Conservation (phyloP, 495 filamentous ascomycete genomes). For the Achaetomiella virescens region DNA sequence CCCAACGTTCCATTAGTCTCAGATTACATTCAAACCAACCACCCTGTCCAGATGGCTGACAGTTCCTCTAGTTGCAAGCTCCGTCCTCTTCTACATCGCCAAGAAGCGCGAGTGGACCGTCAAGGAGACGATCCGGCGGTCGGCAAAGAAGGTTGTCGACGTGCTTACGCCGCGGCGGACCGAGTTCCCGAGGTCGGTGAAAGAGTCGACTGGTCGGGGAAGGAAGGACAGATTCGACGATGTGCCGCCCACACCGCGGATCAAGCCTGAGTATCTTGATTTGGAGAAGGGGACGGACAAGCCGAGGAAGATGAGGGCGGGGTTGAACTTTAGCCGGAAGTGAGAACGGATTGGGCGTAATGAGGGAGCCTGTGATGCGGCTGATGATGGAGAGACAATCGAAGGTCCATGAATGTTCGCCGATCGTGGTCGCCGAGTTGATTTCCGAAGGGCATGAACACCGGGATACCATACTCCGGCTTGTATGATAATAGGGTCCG, state of each 20-base stretch:
- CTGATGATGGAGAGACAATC: neutral
- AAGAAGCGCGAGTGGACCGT: constrained; percentile 55
- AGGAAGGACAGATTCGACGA: constrained; percentile 41
- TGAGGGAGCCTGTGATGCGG: neutral
- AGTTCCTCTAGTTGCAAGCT: constrained; percentile 35
- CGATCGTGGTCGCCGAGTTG: neutral
- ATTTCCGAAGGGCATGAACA: constrained; percentile 8
- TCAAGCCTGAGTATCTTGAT: constrained; percentile 36
- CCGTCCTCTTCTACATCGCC: constrained; percentile 48
- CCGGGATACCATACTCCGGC: constrained; percentile 17
- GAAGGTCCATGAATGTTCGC: neutral
- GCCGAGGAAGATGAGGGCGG: constrained; percentile 32
- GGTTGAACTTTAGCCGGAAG: constrained; percentile 35
- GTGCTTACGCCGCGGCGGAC: constrained; percentile 49
- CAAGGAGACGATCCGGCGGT: constrained; percentile 46
- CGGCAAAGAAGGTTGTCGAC: constrained; percentile 46
- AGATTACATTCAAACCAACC: neutral
- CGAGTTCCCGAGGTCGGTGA: constrained; percentile 49
- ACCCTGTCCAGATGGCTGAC: neutral
- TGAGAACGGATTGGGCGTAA: neutral
- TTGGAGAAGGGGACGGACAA: constrained; percentile 45
- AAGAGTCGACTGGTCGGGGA: constrained; percentile 28
- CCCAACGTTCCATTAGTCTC: neutral
- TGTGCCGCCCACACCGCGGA: constrained; percentile 45
- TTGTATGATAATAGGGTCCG: constrained; percentile 26